Base-by-base conservation (phyloP, 768 basidiomycete species). In the Suillus weaverae region DNA sequence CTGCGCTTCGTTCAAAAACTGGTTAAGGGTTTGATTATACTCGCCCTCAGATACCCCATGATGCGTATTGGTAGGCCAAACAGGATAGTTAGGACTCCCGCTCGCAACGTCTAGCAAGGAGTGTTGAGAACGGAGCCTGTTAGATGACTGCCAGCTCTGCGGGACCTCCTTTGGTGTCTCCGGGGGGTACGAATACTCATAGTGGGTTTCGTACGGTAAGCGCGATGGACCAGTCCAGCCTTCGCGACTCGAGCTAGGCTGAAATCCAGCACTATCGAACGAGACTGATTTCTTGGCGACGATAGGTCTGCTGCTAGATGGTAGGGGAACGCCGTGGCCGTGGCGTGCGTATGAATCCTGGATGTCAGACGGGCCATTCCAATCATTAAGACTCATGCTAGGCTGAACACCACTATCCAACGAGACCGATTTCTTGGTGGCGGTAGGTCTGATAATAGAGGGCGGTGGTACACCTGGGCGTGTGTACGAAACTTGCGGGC, bases 301-400 rank as follows among this genome's bases (percentile, higher is more conserved):
- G 64, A 74, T 74, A 10, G 75, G 75, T 39, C 77, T 66, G 51
- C 70, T 77, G 14, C 72, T 70, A 4, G 77, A 71, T 0, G 75
- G 68, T 1, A 70, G 65, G 0, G 73, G 73, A 26, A 30, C 54
- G 2, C 16, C 11, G 11, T 2, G 20, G 32, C 5, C 11, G 11
- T 2, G 20, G 32, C 5, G 32, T 54, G 53, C 4, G 20, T 54
- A 20, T 6, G 32, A 18, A 33, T 20, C 51, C 32, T 20, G 51
- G 4, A 10, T 53, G 30, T 9, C 18, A 10, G 30, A 32, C 16
- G 30, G 51, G 20, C 9, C 5, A 32, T 53, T 50, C 50, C 50
- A 11, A 50, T 30, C 26, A 8, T 50, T 9, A 30, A 20, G 18
- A 10, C 9, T 20, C 8, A 2, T 18, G 18, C 18, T 30, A 53